Percentiles rank a stretch among this genome's conserved stretches.
These are phyloP conservation scores for Plasmodium gonderi DNA, from an alignment of 169 alveolate genomes.

Conservation along the genomic window DNA sequence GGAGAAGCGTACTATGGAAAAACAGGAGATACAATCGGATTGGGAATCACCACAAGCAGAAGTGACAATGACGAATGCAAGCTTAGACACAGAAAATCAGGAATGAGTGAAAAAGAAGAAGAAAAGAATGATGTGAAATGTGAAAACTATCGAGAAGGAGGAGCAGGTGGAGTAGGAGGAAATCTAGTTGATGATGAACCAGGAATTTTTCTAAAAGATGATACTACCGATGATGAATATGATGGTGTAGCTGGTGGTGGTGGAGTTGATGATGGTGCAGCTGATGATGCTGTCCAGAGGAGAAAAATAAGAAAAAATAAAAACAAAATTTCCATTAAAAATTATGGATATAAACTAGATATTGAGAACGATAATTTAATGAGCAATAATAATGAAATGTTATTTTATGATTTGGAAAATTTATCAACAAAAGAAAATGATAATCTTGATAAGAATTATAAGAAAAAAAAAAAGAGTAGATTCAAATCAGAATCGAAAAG, in stretches of 20 bases:
- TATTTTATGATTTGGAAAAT: constrained; percentile 41
- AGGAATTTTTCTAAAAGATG: constrained; percentile 26
- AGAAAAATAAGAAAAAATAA: constrained; percentile 12
- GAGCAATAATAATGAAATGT: constrained; percentile 47
- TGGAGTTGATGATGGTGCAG: no score
- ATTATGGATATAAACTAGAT: constrained; percentile 33
- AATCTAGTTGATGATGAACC: background rate
- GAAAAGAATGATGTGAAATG: no score
- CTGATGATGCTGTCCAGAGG: background rate
- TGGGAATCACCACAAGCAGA: background rate
- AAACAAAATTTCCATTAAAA: background rate
- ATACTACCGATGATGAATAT: constrained; percentile 42
- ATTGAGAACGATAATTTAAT: constrained; percentile 13
- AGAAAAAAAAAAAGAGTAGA: constrained; percentile 13
- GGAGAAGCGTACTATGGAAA: background rate
- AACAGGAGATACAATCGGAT: no score
- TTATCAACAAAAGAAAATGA: constrained; percentile 59
- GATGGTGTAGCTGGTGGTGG: no score
- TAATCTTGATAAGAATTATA: constrained; percentile 8
- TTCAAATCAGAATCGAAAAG: constrained; percentile 1
- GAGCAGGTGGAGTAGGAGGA: background rate
- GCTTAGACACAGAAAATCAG: background rate
- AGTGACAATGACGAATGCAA: background rate
- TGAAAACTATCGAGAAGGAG: background rate
- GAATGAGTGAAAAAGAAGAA: background rate